These are phyloP conservation scores for Acanthamoeba healyi DNA, from an alignment of 208 protist genomes.

Conservation along the genomic window DNA sequence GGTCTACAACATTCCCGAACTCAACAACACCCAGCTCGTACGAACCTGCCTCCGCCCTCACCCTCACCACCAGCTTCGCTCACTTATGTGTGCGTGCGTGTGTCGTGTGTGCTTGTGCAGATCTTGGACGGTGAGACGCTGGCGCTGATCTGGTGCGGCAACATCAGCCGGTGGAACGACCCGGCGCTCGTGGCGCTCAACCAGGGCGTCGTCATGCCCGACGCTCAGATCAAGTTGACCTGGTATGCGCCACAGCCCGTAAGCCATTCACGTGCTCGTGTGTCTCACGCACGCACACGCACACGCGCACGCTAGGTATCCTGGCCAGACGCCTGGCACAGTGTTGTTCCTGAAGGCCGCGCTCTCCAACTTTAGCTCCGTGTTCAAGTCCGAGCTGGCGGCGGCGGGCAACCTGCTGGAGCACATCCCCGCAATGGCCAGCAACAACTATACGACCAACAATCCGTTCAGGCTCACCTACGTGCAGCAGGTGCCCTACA, in stretches of 20 bases:
- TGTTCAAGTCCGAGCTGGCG: not conserved
- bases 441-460: conserved; percentile 23
- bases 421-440: not conserved
- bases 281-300: not conserved
- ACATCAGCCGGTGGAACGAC: not conserved
- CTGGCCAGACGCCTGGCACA: not conserved
- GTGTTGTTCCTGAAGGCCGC: not conserved
- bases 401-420: not conserved
- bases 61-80: not conserved
- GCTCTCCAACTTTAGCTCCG: conserved; percentile 11
- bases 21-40: not conserved
- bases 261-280: too few species aligned
- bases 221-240: not conserved
- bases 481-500: not conserved
- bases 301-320: not conserved
- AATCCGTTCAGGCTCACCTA: not conserved
- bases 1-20: conserved; percentile 15
- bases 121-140: conserved; percentile 1
- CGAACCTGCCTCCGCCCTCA: not conserved
- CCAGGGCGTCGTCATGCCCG: not conserved
- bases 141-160: conserved; percentile 1
- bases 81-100: not conserved
- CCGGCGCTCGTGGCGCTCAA: not conserved
- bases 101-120: not conserved
- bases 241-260: too few species aligned